These are phyloP conservation scores for Pseudoneurospora amorphoporcata DNA, from an alignment of 495 filamentous ascomycete genomes.

Conservation along the genomic window DNA sequence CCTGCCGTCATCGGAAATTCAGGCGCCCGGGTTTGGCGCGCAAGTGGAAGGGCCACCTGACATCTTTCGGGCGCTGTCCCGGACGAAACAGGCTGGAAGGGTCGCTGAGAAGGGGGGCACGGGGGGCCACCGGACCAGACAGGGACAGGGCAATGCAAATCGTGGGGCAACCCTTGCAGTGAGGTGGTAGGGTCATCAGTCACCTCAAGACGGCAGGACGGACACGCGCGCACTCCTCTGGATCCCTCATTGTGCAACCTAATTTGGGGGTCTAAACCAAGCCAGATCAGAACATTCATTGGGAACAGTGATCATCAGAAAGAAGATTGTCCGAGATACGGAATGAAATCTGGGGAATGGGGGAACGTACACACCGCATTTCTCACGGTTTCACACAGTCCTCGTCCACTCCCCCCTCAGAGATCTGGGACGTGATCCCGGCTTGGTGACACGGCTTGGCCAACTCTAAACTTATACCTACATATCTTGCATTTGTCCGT, in stretches of 20 bases:
- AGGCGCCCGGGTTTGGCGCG: background rate
- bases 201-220: too few relatives aligned
- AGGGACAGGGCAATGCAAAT: background rate
- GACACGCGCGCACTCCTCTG: background rate
- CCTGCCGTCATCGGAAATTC: background rate
- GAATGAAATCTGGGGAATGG: background rate
- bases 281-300: background rate
- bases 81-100: background rate
- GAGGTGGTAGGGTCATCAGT: background rate
- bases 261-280: background rate
- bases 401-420: background rate
- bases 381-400: background rate
- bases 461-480: background rate
- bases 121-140: background rate
- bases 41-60: background rate
- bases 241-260: background rate
- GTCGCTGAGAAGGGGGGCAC: background rate
- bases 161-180: background rate
- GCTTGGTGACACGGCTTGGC: background rate
- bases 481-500: background rate
- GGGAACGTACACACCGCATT: background rate
- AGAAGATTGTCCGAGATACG: background rate
- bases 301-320: background rate
- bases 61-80: background rate
- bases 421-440: background rate